These are phyloP conservation scores for Plasmodium inui DNA, from an alignment of 169 alveolate genomes.

Conservation along the genomic window DNA sequence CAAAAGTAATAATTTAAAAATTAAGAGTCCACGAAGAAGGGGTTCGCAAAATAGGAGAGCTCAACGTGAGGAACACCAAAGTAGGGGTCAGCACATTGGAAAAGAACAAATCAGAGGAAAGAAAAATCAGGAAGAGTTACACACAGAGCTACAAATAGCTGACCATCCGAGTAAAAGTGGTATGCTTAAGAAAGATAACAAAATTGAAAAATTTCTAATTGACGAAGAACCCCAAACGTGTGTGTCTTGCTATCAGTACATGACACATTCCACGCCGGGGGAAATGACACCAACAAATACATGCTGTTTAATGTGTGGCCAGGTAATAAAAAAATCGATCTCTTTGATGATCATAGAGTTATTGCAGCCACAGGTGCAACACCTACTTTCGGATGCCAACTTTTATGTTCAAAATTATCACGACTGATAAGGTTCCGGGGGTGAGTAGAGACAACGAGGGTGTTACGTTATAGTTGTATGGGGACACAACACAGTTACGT, in stretches of 20 bases:
- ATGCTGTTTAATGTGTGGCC: conserved; percentile 55
- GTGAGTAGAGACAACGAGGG: not conserved
- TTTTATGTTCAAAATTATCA: conserved; percentile 67
- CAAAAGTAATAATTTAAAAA: not conserved
- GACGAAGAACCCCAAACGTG: conserved; percentile 45
- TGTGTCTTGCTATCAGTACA: conserved; percentile 59
- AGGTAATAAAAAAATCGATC: conserved; percentile 55
- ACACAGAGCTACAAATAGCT: not conserved
- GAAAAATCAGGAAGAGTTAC: not conserved
- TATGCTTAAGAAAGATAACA: not conserved
- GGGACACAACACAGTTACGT: not conserved
- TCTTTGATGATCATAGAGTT: conserved; percentile 63
- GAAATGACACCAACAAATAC: conserved; percentile 2
- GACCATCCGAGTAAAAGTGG: not conserved
- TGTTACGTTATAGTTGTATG: not conserved
- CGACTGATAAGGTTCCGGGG: conserved; percentile 14
- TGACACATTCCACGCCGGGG: conserved; percentile 14
- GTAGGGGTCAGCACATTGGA: not conserved
- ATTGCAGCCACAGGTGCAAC: conserved; percentile 63
- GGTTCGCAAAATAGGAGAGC: not conserved
- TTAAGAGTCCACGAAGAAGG: not conserved
- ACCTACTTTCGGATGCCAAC: conserved; percentile 61
- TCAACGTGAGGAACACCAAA: not conserved
- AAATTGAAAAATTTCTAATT: not conserved
- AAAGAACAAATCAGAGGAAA: not conserved